Evolutionary conservation across 2,329 filamentous ascomycete genomes (phyloP).

Genomic region (Phoma sp.): DNA sequence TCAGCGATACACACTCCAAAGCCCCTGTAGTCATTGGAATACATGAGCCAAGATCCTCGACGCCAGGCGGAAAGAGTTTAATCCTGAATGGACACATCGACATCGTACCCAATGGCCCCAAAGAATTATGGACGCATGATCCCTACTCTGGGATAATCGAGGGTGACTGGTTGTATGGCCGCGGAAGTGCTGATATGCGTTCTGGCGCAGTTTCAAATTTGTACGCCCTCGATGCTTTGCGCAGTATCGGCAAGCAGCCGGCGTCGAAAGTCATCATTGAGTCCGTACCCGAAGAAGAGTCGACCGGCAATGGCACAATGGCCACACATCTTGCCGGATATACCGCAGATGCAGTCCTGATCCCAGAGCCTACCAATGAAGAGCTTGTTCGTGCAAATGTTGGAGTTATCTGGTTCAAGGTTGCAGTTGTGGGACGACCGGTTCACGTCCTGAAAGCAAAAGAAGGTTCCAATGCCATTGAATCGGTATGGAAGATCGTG

Average conservation of each 20-base stretch:
- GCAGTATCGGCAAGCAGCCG: slow-evolving; percentile 28
- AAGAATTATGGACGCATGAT: slow-evolving; percentile 27
- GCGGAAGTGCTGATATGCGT: slow-evolving; percentile 29
- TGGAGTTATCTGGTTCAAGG: slow-evolving; percentile 32
- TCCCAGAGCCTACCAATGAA: slow-evolving; percentile 29
- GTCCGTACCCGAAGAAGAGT: slow-evolving; percentile 31
- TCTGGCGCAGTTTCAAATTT: slow-evolving; percentile 27
- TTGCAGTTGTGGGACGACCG: slow-evolving; percentile 26
- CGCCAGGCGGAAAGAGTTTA: slow-evolving; percentile 24
- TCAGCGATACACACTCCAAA: slow-evolving; percentile 23
- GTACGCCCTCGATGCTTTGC: slow-evolving; percentile 28
- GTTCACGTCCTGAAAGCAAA: slow-evolving; percentile 28
- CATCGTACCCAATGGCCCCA: slow-evolving; percentile 27
- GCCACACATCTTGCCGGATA: slow-evolving; percentile 27
- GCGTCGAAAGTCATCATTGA: slow-evolving; percentile 29
- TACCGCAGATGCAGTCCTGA: slow-evolving; percentile 26
- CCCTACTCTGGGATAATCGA: slow-evolving; percentile 29
- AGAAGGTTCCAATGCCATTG: slow-evolving; percentile 27
- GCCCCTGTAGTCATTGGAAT: slow-evolving; percentile 22
- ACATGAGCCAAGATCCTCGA: slow-evolving; percentile 13
- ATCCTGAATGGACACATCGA: slow-evolving; percentile 33
- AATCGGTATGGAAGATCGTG: slow-evolving; percentile 25
- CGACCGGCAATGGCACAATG: slow-evolving; percentile 31
- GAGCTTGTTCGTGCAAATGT: slow-evolving; percentile 31
- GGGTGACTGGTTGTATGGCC: slow-evolving; percentile 30